Conservation (phyloP, 306 rosid genomes). For the Fagus crenata region DNA sequence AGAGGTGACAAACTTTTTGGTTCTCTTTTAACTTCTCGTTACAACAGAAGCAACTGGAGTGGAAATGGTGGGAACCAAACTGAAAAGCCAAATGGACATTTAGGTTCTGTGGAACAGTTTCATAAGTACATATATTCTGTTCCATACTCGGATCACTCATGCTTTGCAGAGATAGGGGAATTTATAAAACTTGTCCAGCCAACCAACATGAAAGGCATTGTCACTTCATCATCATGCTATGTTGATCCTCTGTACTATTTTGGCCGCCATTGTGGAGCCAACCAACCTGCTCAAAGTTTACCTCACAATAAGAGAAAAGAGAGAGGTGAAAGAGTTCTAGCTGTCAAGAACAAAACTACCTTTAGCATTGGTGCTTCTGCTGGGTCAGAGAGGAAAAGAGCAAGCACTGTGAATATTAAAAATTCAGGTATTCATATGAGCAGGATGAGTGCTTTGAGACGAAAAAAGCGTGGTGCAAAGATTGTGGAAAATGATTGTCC, state of each 20-base stretch:
- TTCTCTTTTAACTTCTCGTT: constrained; percentile 45
- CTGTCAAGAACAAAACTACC: constrained; percentile 15
- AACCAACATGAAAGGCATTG: constrained; percentile 58
- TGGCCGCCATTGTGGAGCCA: constrained; percentile 50
- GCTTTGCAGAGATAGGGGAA: constrained; percentile 52
- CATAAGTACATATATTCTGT: constrained; percentile 57
- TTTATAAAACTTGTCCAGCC: constrained; percentile 65
- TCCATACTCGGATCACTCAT: constrained; percentile 73
- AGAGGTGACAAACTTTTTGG: constrained; percentile 35
- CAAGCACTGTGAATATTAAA: constrained; percentile 31
- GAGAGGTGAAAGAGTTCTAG: constrained; percentile 26
- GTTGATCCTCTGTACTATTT: constrained; percentile 63
- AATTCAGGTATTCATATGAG: constrained; percentile 35
- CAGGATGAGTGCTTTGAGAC: constrained; percentile 45
- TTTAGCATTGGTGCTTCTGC: constrained; percentile 10
- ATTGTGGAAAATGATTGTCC: constrained; percentile 34
- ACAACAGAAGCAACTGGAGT: constrained; percentile 33
- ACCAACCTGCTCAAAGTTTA: constrained; percentile 31
- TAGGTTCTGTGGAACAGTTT: constrained; percentile 31
- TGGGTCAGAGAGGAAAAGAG: constrained; percentile 27
- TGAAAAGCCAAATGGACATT: constrained; percentile 31
- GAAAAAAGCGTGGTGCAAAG: constrained; percentile 51
- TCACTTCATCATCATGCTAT: constrained; percentile 61
- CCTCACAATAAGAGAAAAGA: constrained; percentile 31
- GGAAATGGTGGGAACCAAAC: constrained; percentile 27